Conservation (phyloP, 2,329 filamentous ascomycete species). For the Phaeoacremonium minimum region DNA sequence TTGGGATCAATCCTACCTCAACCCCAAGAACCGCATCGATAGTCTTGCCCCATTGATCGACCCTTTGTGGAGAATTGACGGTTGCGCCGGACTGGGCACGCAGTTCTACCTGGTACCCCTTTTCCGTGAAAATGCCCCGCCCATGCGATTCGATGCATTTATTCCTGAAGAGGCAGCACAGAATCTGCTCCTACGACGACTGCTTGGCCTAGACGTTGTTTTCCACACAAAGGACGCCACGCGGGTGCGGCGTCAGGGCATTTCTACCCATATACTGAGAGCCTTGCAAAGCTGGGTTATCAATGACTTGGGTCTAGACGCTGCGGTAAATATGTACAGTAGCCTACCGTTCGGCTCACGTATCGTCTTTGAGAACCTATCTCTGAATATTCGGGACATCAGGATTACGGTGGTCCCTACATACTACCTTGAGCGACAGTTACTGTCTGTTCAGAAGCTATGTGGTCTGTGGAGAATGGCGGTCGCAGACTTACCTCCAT, state of each 20-base stretch:
- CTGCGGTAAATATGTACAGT: slow-evolving; percentile 32
- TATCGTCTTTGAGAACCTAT: slow-evolving; percentile 49
- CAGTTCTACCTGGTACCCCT: slow-evolving; percentile 54
- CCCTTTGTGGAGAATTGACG: slow-evolving; percentile 55
- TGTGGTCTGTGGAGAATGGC: slow-evolving; percentile 35
- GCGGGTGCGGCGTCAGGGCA: slow-evolving; percentile 43
- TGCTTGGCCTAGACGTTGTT: slow-evolving; percentile 44
- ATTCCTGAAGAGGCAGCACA: slow-evolving; percentile 45
- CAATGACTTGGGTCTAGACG: slow-evolving; percentile 21
- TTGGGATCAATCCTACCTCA: slow-evolving; percentile 48
- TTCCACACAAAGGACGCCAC: slow-evolving; percentile 51
- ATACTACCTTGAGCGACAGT: slow-evolving; percentile 48
- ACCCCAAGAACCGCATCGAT: slow-evolving; percentile 58
- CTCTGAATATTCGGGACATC: slow-evolving; percentile 39
- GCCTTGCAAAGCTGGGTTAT: slow-evolving; percentile 48
- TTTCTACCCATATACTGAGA: slow-evolving; percentile 49
- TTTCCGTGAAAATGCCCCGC: slow-evolving; percentile 39
- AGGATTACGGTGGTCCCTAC: slow-evolving; percentile 42
- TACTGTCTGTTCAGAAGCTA: slow-evolving; percentile 39
- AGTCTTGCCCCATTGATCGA: slow-evolving; percentile 39
- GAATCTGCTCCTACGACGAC: slow-evolving; percentile 32
- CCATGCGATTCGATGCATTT: slow-evolving; percentile 55
- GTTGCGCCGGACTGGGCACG: slow-evolving; percentile 51
- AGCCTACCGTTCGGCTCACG: slow-evolving; percentile 52
- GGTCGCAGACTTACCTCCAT: slow-evolving; percentile 33